A percentile compares a stretch with the other conserved stretches of the same genome.
phyloP scores from a whole-genome alignment of 257 asterid species.

The Primulina tabacum region DNA sequence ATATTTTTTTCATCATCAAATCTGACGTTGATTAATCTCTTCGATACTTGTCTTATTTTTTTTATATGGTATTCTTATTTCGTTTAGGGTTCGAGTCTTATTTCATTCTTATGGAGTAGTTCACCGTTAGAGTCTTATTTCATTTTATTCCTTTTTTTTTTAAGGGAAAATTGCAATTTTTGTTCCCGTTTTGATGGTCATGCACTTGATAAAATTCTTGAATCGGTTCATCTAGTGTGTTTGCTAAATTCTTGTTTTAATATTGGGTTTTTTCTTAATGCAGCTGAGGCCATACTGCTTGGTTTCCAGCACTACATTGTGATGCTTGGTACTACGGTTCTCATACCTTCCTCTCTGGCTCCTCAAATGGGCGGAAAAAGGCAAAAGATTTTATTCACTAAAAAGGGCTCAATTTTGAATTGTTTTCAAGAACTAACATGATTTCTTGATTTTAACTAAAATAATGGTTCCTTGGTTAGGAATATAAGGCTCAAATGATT shows the following conservation, averaged over 20 bases:
- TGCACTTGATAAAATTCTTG: not conserved
- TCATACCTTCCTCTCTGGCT: conserved; percentile 67
- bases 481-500: no score
- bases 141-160: no score
- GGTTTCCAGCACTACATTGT: conserved; percentile 97
- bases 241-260: not conserved
- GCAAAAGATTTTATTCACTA: conserved; percentile 34
- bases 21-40: no score
- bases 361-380: conserved; percentile 96
- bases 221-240: not conserved
- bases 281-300: conserved; percentile 95
- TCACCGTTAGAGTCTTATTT: no score
- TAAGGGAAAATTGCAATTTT: not conserved
- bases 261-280: conserved; percentile 24
- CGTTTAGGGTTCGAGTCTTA: no score
- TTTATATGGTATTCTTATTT: no score
- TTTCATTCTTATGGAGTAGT: no score
- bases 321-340: conserved; percentile 97
- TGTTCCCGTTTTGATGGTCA: not conserved
- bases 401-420: not conserved
- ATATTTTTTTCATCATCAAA: no score
- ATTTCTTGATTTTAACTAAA: conserved; percentile 5
- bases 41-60: no score
- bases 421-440: not conserved
- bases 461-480: conserved; percentile 34